These are phyloP conservation scores for Przewalskia tangutica DNA, from an alignment of 257 asterid species.

Conservation along the genomic window DNA sequence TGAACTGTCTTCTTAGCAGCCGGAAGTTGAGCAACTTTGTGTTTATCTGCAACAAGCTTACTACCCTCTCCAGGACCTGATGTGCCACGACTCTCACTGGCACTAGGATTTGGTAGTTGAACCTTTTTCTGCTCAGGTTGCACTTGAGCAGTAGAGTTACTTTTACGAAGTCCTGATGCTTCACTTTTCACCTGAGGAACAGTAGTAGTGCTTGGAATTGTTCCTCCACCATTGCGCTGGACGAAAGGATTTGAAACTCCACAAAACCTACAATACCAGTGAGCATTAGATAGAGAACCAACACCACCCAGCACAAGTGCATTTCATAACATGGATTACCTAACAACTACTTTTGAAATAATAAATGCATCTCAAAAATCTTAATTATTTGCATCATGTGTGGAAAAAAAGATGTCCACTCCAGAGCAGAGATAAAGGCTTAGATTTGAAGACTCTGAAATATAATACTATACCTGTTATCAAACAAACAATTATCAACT, in stretches of 20 bases:
- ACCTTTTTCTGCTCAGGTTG: conserved; percentile 34
- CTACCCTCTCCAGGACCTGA: conserved; percentile 23
- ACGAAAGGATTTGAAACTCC: conserved; percentile 72
- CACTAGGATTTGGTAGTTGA: conserved; percentile 34
- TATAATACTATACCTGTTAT: conserved; percentile 55
- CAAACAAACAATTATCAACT: conserved; percentile 64
- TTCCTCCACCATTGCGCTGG: conserved; percentile 42
- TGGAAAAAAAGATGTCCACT: background rate
- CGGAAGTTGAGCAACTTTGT: conserved; percentile 33
- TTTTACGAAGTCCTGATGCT: conserved; percentile 28
- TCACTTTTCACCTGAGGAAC: conserved; percentile 37
- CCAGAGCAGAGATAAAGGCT: background rate
- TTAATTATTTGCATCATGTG: background rate
- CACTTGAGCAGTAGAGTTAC: conserved; percentile 22
- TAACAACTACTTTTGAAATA: background rate
- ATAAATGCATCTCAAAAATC: background rate
- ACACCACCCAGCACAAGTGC: background rate
- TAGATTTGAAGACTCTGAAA: background rate
- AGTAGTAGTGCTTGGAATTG: conserved; percentile 23
- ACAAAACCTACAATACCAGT: conserved; percentile 44
- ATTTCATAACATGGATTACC: background rate
- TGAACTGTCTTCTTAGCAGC: conserved; percentile 41
- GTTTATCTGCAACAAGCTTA: conserved; percentile 39
- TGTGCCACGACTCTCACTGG: conserved; percentile 25
- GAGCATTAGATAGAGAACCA: background rate